phyloP scores from a whole-genome alignment of 1,139 yeast species.

The Yarrowia galli region DNA sequence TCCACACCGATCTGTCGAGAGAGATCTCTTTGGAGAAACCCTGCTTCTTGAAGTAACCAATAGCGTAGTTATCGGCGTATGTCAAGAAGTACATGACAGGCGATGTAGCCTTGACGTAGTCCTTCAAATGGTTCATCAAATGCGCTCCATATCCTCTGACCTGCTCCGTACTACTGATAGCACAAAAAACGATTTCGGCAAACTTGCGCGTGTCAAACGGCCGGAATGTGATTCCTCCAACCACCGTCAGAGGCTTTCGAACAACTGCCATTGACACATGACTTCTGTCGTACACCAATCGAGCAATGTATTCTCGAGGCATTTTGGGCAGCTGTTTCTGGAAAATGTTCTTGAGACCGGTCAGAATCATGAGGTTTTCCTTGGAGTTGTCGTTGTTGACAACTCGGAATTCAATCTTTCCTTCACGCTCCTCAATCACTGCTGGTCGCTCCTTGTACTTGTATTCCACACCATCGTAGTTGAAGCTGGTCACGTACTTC shows the following conservation, averaged over 20 bases:
- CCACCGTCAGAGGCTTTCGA: constrained; percentile 89
- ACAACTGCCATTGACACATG: constrained; percentile 97
- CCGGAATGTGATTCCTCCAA: constrained; percentile 95
- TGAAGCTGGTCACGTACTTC: constrained; percentile 56
- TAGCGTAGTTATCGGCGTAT: constrained; percentile 98
- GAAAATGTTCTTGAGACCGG: constrained; percentile 94
- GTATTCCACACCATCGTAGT: constrained; percentile 80
- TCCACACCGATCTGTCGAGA: constrained; percentile 86
- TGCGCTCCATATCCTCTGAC: constrained; percentile 99
- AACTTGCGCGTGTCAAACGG: constrained; percentile 90
- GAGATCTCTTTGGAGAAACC: constrained; percentile 96
- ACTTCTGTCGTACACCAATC: constrained; percentile 91
- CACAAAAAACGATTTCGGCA: constrained; percentile 98
- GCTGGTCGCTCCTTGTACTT: constrained; percentile 92
- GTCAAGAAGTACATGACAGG: constrained; percentile 88
- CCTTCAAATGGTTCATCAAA: constrained; percentile 95
- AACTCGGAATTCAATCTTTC: constrained; percentile 90
- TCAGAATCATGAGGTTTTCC: constrained; percentile 88
- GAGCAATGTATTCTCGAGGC: constrained; percentile 96
- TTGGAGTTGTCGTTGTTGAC: constrained; percentile 91
- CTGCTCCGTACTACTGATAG: constrained; percentile 95
- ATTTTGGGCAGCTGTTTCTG: constrained; percentile 97
- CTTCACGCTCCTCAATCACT: constrained; percentile 89
- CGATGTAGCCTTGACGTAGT: constrained; percentile 89
- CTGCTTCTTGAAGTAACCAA: constrained; percentile 96